Evolutionary conservation across 345 rosid species (phyloP).

Genomic region (Noccaea bulbosa): DNA sequence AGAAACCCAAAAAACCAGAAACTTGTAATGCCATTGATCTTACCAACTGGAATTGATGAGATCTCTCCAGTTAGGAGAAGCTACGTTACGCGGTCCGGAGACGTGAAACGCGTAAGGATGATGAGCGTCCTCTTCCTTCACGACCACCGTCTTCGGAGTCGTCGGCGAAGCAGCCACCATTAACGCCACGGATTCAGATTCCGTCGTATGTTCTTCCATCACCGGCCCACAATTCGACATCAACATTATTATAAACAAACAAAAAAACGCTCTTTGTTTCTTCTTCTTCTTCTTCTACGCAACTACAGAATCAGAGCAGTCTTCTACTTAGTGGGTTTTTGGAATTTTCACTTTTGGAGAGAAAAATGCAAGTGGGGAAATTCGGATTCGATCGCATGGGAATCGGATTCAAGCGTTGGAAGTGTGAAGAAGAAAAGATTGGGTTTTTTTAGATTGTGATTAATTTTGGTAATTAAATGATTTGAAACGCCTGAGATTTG

Average conservation of each 20-base stretch:
- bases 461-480: slow-evolving; percentile 25
- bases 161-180: slow-evolving; percentile 22
- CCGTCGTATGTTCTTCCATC: slow-evolving; percentile 45
- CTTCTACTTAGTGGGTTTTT: background rate
- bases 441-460: background rate
- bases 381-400: slow-evolving; percentile 29
- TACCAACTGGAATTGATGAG: slow-evolving; percentile 93
- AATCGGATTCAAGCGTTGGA: slow-evolving; percentile 36
- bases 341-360: background rate
- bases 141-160: slow-evolving; percentile 38
- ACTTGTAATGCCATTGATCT: slow-evolving; percentile 7
- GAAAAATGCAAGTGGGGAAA: slow-evolving; percentile 6
- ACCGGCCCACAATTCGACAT: slow-evolving; percentile 49
- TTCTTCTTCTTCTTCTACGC: slow-evolving; percentile 14
- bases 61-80: slow-evolving; percentile 95
- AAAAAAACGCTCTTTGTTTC: slow-evolving; percentile 9
- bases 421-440: background rate
- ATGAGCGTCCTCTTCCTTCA: slow-evolving; percentile 50
- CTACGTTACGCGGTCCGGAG: slow-evolving; percentile 86
- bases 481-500: slow-evolving; percentile 52
- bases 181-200: slow-evolving; percentile 30
- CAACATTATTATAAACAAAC: background rate
- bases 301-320: slow-evolving; percentile 23
- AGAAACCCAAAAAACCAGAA: slow-evolving; percentile 3
- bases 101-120: slow-evolving; percentile 95